These are phyloP conservation scores for Trichoderma sp. DNA, from an alignment of 2,329 filamentous ascomycete species.

Conservation along the genomic window DNA sequence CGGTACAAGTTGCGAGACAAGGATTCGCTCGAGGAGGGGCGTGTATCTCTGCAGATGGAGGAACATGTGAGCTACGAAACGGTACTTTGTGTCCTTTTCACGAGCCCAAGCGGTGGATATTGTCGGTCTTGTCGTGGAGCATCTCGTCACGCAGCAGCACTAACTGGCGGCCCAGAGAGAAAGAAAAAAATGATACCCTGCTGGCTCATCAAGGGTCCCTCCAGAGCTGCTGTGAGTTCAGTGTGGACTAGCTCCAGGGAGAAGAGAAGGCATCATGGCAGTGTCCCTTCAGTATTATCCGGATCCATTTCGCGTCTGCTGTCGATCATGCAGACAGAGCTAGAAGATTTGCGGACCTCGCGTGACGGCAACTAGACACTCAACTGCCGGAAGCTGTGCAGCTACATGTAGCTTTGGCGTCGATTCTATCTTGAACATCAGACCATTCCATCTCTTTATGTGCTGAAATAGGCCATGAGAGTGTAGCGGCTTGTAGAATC, in stretches of 20 bases:
- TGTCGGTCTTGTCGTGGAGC: conserved; percentile 9
- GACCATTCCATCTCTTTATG: not conserved
- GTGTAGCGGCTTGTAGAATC: conserved; percentile 3
- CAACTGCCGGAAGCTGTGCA: not conserved
- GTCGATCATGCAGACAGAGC: conserved; percentile 5
- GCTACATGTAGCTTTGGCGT: not conserved
- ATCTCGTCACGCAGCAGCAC: not conserved
- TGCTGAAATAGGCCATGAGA: not conserved
- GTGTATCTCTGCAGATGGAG: not conserved
- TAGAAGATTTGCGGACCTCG: not conserved
- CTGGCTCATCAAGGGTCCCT: not conserved
- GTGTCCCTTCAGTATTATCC: not conserved
- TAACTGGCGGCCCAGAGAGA: not conserved
- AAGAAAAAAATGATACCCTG: not conserved
- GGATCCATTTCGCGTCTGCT: not conserved
- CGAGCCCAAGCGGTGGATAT: conserved; percentile 4
- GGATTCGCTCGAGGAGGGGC: not conserved
- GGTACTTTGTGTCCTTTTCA: not conserved
- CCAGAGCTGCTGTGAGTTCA: not conserved
- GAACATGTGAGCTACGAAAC: not conserved
- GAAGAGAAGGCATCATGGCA: not conserved
- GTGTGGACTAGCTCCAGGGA: not conserved
- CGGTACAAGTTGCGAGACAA: not conserved
- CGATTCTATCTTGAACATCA: not conserved
- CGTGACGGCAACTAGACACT: not conserved